Conservation (phyloP, 2,329 filamentous ascomycete genomes). For the Fusarium ambrosium region DNA sequence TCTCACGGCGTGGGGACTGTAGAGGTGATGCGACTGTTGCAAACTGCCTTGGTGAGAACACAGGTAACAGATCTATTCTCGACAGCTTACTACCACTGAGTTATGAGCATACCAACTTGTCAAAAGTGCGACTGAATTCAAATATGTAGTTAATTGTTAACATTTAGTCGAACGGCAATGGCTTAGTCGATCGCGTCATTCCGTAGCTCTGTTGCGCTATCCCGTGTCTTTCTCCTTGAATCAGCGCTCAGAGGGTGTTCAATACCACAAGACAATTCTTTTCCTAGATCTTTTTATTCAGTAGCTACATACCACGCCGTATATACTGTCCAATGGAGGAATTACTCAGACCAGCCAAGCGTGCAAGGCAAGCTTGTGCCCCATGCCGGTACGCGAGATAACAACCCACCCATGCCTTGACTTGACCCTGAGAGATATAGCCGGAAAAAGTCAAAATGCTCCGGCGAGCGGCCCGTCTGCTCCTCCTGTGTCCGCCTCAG, state of each 20-base stretch:
- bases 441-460: conserved; percentile 21
- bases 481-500: conserved; percentile 10
- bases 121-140: neutral
- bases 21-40: neutral
- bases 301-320: neutral
- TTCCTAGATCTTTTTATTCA: neutral
- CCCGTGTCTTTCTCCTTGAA: neutral
- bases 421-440: conserved; percentile 37
- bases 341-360: neutral
- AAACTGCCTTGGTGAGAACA: neutral
- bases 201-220: neutral
- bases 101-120: neutral
- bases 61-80: neutral
- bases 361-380: neutral
- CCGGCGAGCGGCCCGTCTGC: conserved; percentile 21
- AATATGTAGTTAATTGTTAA: neutral
- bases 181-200: neutral
- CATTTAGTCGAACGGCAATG: neutral
- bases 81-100: neutral
- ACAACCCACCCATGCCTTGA: conserved; percentile 38
- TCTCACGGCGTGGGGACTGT: neutral
- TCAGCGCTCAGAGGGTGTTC: neutral
- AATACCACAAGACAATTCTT: neutral
- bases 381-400: neutral
- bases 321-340: neutral